These are phyloP conservation scores for Elymus sibiricus DNA, from an alignment of 176 grass and related monocot genomes.

Conservation along the genomic window DNA sequence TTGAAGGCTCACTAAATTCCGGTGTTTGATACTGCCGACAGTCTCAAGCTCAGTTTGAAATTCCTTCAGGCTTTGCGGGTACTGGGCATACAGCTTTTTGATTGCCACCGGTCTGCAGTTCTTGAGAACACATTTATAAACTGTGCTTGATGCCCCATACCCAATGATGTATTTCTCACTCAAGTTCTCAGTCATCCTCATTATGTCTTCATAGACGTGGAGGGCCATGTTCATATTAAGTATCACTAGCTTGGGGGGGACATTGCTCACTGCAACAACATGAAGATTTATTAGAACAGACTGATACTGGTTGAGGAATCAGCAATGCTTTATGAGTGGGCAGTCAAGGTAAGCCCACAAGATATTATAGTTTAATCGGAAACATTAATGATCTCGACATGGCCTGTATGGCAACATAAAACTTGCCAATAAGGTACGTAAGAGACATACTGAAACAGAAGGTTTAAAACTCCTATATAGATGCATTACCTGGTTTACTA, in stretches of 20 bases:
- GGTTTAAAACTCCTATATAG: background rate
- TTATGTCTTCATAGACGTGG: conserved; percentile 97
- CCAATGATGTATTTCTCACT: conserved; percentile 99
- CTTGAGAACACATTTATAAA: conserved; percentile 96
- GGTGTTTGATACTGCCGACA: conserved; percentile 96
- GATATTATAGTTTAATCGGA: background rate
- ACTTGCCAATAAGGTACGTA: background rate
- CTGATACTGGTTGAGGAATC: conserved; percentile 15
- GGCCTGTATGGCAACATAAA: background rate
- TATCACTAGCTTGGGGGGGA: conserved; percentile 88
- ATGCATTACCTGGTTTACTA: conserved; percentile 80
- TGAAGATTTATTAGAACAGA: conserved; percentile 10
- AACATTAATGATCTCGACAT: background rate
- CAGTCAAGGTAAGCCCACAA: background rate
- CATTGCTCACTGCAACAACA: conserved; percentile 59
- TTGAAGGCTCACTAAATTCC: conserved; percentile 91
- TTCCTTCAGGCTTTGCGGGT: conserved; percentile 75
- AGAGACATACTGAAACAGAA: background rate
- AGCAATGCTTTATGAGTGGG: background rate
- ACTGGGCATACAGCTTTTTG: conserved; percentile 83
- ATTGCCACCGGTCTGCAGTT: conserved; percentile 93
- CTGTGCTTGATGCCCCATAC: conserved; percentile 95
- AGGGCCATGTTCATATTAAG: conserved; percentile 99
- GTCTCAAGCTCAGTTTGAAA: conserved; percentile 93
- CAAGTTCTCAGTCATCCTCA: conserved; percentile 97